Evolutionary conservation across 306 rosid species (phyloP).

Genomic region (Gastrolobium bilobum): DNA sequence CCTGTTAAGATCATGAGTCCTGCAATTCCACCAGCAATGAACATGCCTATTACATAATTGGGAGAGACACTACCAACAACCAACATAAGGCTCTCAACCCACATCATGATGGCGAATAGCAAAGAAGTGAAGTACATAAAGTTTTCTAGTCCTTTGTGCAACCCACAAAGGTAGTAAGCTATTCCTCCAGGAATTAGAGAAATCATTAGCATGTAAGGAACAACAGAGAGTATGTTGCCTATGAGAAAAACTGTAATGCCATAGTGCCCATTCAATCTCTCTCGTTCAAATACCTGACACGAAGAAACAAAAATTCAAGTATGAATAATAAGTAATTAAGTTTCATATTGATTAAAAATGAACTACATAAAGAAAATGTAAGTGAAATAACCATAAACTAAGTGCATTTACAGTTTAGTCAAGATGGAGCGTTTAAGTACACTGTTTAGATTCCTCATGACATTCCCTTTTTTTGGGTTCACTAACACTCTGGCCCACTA

Average conservation of each 20-base stretch:
- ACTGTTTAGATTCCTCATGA: no score
- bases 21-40: conserved; percentile 64
- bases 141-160: conserved; percentile 56
- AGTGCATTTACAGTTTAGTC: no score
- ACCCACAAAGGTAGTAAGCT: conserved; percentile 63
- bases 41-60: conserved; percentile 67
- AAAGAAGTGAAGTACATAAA: conserved; percentile 55
- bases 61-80: conserved; percentile 67
- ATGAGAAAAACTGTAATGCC: conserved; percentile 60
- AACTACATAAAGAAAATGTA: no score
- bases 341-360: no score
- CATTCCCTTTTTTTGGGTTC: no score
- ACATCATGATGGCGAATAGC: conserved; percentile 55
- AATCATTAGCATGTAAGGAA: conserved; percentile 62
- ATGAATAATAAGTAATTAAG: no score
- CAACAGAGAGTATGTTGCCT: conserved; percentile 59
- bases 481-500: no score
- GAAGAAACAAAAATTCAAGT: not conserved
- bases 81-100: conserved; percentile 82
- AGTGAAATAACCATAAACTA: no score
- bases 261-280: conserved; percentile 74
- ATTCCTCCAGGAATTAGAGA: conserved; percentile 65
- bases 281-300: conserved; percentile 60
- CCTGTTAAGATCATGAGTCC: conserved; percentile 67
- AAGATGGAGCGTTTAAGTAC: no score